Evolutionary conservation across 208 protist genomes (phyloP).

Genomic region (Crithidia acanthocephali): DNA sequence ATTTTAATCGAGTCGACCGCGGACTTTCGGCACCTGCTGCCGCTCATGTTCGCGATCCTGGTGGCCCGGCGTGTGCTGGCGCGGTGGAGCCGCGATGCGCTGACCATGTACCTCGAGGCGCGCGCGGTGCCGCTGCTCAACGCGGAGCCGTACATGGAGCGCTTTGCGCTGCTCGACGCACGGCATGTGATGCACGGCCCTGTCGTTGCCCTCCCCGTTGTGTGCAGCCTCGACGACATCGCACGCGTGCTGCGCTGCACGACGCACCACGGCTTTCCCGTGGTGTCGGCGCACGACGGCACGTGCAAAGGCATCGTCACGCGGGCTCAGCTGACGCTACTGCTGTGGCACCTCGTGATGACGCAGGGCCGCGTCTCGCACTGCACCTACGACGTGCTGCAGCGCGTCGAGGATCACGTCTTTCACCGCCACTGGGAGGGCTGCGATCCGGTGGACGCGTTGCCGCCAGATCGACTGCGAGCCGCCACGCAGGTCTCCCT

Average conservation of each 20-base stretch:
- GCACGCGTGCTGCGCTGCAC: constrained; percentile 34
- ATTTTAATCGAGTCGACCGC: constrained; percentile 60
- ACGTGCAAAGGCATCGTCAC: constrained; percentile 61
- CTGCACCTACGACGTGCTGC: constrained; percentile 41
- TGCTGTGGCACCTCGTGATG: constrained; percentile 58
- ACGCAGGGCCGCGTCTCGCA: constrained; percentile 30
- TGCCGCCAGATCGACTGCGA: constrained; percentile 1
- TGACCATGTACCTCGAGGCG: constrained; percentile 47
- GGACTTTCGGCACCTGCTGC: constrained; percentile 57
- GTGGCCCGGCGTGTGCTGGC: constrained; percentile 47
- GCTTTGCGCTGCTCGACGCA: constrained; percentile 52
- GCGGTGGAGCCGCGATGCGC: constrained; percentile 45
- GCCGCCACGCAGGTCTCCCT: constrained; percentile 31
- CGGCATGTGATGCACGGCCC: constrained; percentile 48
- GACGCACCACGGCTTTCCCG: constrained; percentile 56
- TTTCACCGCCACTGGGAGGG: constrained; percentile 31
- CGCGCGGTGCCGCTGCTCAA: constrained; percentile 53
- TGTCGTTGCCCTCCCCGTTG: constrained; percentile 41
- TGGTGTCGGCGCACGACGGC: constrained; percentile 47
- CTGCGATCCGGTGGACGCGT: constrained; percentile 19
- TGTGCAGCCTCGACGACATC: constrained; percentile 45
- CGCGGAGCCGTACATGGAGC: constrained; percentile 47
- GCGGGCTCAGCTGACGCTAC: constrained; percentile 44
- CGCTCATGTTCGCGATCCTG: constrained; percentile 58
- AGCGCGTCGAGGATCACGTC: constrained; percentile 36